phyloP scores from a whole-genome alignment of 257 asterid genomes.

The Jasminum sambac region DNA sequence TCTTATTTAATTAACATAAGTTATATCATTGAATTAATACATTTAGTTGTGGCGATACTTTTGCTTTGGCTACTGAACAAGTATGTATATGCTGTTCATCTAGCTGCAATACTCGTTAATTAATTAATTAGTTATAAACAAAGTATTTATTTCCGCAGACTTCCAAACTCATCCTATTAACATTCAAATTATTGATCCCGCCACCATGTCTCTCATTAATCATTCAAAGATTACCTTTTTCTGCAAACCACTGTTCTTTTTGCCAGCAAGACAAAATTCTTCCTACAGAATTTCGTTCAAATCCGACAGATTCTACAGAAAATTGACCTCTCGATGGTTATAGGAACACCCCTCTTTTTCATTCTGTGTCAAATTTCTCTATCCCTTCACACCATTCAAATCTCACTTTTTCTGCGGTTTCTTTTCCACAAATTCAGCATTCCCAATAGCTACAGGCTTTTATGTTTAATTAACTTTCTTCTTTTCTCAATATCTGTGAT shows the following conservation, averaged over 20 bases:
- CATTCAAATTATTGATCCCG: conserved; percentile 50
- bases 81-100: too few species aligned
- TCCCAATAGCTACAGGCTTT: conserved; percentile 7
- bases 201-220: conserved; percentile 26
- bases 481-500: background rate
- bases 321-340: conserved; percentile 35
- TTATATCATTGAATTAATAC: too few species aligned
- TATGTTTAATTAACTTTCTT: conserved; percentile 3
- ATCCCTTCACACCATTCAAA: conserved; percentile 38
- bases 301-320: conserved; percentile 32
- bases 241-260: conserved; percentile 2
- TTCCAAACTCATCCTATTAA: conserved; percentile 1
- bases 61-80: too few species aligned
- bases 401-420: conserved; percentile 17
- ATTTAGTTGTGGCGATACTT: too few species aligned
- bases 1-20: too few species aligned
- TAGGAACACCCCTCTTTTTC: conserved; percentile 29
- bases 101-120: too few species aligned
- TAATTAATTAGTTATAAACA: too few species aligned
- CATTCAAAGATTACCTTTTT: background rate
- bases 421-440: conserved; percentile 32
- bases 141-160: too few species aligned
- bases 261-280: background rate
- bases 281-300: background rate
- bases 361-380: conserved; percentile 44